These are phyloP conservation scores for Yamagishiella unicocca DNA, from an alignment of 139 green algal genomes.

Conservation along the genomic window DNA sequence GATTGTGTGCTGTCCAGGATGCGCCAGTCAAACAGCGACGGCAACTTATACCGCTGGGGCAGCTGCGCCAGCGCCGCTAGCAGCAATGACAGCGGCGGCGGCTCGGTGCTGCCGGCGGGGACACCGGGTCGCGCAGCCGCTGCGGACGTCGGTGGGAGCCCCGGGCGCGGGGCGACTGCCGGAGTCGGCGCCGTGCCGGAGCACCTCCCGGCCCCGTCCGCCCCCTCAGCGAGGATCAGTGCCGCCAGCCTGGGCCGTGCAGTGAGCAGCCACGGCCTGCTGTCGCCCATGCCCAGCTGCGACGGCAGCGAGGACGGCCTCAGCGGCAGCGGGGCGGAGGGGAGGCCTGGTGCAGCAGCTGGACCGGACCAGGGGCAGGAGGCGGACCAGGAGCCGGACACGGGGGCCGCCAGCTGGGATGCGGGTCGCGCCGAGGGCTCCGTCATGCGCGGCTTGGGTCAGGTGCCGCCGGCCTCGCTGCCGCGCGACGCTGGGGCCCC, in stretches of 20 bases:
- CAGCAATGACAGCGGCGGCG: background rate
- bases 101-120: too few species aligned
- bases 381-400: background rate
- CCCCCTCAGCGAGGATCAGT: background rate
- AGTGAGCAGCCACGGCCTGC: background rate
- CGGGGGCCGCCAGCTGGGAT: too few species aligned
- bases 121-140: background rate
- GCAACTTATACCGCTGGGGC: conserved; percentile 35
- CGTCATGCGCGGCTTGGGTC: too few species aligned
- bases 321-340: background rate
- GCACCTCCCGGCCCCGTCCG: background rate
- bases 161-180: too few species aligned
- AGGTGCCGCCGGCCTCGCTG: too few species aligned
- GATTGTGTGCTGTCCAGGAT: conserved; percentile 37
- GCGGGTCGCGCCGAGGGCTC: too few species aligned
- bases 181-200: too few species aligned
- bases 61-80: background rate
- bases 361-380: too few species aligned
- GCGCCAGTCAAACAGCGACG: conserved; percentile 39
- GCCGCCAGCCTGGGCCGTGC: background rate
- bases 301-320: background rate
- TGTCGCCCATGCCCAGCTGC: background rate
- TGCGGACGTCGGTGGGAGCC: background rate
- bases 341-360: too few species aligned
- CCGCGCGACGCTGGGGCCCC: too few species aligned